Conservation (phyloP, 164 flowering plant genomes). For the Platanus orientalis region DNA sequence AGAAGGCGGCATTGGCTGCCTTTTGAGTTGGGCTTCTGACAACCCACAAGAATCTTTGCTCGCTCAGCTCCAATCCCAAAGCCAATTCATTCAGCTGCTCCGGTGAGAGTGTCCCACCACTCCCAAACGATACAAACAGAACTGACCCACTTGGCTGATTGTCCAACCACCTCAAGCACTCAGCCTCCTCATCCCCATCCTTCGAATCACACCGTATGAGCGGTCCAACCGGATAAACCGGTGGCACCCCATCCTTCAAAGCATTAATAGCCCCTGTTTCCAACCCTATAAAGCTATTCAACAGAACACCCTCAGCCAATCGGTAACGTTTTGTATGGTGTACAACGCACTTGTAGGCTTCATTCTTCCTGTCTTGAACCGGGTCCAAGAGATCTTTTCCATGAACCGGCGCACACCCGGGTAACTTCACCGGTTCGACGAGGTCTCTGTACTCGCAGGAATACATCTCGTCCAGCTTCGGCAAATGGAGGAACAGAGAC, state of each 20-base stretch:
- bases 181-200: not conserved
- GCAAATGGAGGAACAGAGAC: slow-evolving; percentile 25
- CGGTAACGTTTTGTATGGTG: slow-evolving; percentile 20
- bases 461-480: slow-evolving; percentile 22
- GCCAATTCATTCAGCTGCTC: slow-evolving; percentile 36
- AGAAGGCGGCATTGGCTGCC: slow-evolving; percentile 30
- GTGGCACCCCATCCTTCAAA: slow-evolving; percentile 23
- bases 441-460: slow-evolving; percentile 26
- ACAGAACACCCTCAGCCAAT: slow-evolving; percentile 46
- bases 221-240: slow-evolving; percentile 38
- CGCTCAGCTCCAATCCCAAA: slow-evolving; percentile 36
- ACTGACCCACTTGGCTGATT: slow-evolving; percentile 35
- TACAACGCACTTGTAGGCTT: slow-evolving; percentile 40
- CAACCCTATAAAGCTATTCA: slow-evolving; percentile 45
- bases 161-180: slow-evolving; percentile 37
- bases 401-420: slow-evolving; percentile 54
- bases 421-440: slow-evolving; percentile 31
- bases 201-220: slow-evolving; percentile 12
- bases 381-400: slow-evolving; percentile 47
- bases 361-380: slow-evolving; percentile 41
- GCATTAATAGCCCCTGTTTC: slow-evolving; percentile 38
- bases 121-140: slow-evolving; percentile 37
- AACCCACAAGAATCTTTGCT: slow-evolving; percentile 41
- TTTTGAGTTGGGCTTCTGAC: slow-evolving; percentile 28
- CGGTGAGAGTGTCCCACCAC: slow-evolving; percentile 35